These are phyloP conservation scores for Ailanthus altissimus DNA, from an alignment of 345 rosid genomes.

Conservation along the genomic window DNA sequence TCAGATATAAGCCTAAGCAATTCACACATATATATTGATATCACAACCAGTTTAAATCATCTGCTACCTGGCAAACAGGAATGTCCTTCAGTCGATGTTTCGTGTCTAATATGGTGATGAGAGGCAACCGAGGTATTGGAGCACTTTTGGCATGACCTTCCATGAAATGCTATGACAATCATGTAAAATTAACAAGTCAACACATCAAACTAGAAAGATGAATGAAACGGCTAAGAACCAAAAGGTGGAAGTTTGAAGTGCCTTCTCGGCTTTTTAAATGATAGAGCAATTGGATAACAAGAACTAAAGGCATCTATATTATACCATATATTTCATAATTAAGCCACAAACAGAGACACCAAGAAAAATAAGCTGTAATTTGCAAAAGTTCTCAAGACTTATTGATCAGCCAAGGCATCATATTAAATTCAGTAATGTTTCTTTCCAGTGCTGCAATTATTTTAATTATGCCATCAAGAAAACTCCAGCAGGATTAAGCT, in stretches of 20 bases:
- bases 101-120: conserved; percentile 65
- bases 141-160: conserved; percentile 95
- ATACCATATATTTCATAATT: background rate
- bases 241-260: background rate
- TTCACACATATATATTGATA: conserved; percentile 14
- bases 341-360: background rate
- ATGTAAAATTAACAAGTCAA: conserved; percentile 22
- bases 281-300: background rate
- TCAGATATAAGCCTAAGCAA: conserved; percentile 34
- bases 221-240: background rate
- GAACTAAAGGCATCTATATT: background rate
- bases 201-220: background rate
- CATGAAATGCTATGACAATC: conserved; percentile 81
- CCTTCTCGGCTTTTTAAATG: background rate
- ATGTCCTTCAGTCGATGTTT: conserved; percentile 78
- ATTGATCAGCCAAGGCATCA: background rate
- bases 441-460: background rate
- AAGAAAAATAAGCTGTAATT: background rate
- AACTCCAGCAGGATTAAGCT: background rate
- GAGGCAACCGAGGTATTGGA: conserved; percentile 93
- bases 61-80: conserved; percentile 81
- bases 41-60: conserved; percentile 18
- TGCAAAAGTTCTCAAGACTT: background rate
- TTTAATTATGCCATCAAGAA: background rate
- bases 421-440: background rate